phyloP scores from a whole-genome alignment of 306 rosid genomes.

The Dalbergia cultrata region DNA sequence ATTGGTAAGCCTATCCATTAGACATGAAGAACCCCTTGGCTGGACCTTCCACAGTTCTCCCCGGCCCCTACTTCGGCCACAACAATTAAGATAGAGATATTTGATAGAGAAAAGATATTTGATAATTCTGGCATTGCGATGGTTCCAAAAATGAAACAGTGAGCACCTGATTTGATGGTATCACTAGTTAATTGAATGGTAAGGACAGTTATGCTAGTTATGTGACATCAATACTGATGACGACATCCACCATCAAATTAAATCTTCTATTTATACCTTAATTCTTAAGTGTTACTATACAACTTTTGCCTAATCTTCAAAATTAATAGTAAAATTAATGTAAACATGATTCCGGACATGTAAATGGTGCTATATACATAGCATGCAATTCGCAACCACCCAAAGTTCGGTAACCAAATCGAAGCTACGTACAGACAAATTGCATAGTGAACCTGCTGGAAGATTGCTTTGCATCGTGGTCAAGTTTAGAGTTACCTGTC shows the following conservation, averaged over 20 bases:
- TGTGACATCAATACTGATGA: constrained; percentile 4
- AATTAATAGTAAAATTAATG: background rate
- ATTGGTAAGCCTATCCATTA: too few species aligned
- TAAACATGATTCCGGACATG: background rate
- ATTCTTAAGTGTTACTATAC: background rate
- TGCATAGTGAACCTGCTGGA: constrained; percentile 35
- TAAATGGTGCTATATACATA: background rate
- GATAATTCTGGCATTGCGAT: too few species aligned
- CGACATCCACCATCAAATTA: background rate
- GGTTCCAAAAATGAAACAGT: too few species aligned
- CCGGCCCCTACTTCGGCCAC: too few species aligned
- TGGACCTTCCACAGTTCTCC: too few species aligned
- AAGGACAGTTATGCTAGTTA: background rate
- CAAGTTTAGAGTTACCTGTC: constrained; percentile 31
- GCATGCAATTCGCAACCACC: constrained; percentile 8
- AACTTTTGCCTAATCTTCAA: background rate
- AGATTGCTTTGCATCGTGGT: constrained; percentile 39
- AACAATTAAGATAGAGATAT: too few species aligned
- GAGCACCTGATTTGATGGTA: too few species aligned
- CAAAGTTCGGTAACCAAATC: constrained; percentile 17
- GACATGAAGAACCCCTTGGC: too few species aligned
- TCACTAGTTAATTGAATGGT: background rate
- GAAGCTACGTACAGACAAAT: background rate
- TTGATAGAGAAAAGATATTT: too few species aligned
- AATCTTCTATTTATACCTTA: background rate